Base-by-base conservation (phyloP, 495 filamentous ascomycete species). In the Penicillium turbatum region DNA sequence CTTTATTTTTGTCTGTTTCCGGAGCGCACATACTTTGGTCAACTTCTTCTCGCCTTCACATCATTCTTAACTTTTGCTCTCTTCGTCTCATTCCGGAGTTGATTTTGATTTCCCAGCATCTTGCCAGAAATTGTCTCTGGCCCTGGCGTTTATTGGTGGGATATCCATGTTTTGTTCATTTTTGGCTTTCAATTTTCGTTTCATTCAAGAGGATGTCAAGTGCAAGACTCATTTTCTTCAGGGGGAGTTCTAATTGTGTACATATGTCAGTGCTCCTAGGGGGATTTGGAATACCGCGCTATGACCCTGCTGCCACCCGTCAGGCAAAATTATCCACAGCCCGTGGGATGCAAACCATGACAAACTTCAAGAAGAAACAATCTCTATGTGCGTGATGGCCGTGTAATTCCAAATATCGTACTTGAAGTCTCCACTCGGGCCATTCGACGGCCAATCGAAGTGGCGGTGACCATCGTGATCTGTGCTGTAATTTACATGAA, bases 261-360 rank as follows among this genome's bases (percentile, higher is more conserved):
- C 32, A 53, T 46, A 53, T 36, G 31, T 44, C 13, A 17, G 30
- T 30, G 7, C 32, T 24, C 43, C 30, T 27, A n/a, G 17, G 27
- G 40, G 17, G 8, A 53, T 54, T 54, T 54, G 44, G 43, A 55
- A 55, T 55, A 13, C 1, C 19, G 21, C 46, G 38, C 38, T 51
- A 32, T 24, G 37, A 43, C 30, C 39, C 26, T 41, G 48, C 26
- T 31, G n/a, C 2, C 30, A 17, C 3, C 41, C 41, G 41, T 31
- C 3, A 29, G 21, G 6, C 16, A 34, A 15, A 8, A 11, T n/a
- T 8, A 13, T 38, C 26, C 40, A 11, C 27, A 47, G 30, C 43
- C 26, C n/a, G 19, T 17, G 8, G 19, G 7, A 17, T 39, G 41
- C 32, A 47, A 51, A 46, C 24, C 21, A 27, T 5, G 15, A 15